Evolutionary conservation across 2,329 filamentous ascomycete species (phyloP), one percentile per base, ranked within the genome.

Genomic region (Pseudogymnoascus sp.): DNA sequence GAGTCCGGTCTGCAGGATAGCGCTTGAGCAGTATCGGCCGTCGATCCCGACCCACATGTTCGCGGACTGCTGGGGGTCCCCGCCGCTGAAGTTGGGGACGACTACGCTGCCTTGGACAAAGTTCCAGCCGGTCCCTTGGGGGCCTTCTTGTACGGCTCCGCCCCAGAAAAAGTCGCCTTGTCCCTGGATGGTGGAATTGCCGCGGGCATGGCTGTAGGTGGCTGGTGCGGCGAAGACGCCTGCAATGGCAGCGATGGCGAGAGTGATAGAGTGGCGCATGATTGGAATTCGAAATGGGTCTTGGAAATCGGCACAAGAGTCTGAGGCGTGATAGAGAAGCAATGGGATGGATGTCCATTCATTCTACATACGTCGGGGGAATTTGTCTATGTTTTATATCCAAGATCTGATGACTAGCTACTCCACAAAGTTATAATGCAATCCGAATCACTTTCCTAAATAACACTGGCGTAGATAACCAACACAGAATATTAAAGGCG

Each of bases 21-120:
- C 79, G 2, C 73, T 74, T 34, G 69, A 71, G 72, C 81, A 84
- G 3, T 80, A 81, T 68, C 83, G 79, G 12, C 83, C 83, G 63
- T 85, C 82, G 64, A 85, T 84, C 18, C 82, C 82, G 5, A 85
- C 81, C 82, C 81, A 84, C 16, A 80, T 81, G 3, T 79, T 78
- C 26, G 78, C 79, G 42, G 78, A 77, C 69, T 81, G 45, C 3
- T 7, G 3, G 14, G 45, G 23, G 23, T 29, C 23, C 14, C 45
- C 45, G 8, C 23, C 45, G 14, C 7, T 51, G 45, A 51, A 51
- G 23, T 29, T 51, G 23, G 45, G 45, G 23, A 51, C 45, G 23
- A 51, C 45, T 10, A 51, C 45, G n/a, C 45, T 51, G 23, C 45
- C 45, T 11, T 51, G 45, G 29, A 51, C 45, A 29, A 51, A 51